These are phyloP conservation scores for Russula griseocarnosa DNA, from an alignment of 768 basidiomycete species.

Conservation along the genomic window DNA sequence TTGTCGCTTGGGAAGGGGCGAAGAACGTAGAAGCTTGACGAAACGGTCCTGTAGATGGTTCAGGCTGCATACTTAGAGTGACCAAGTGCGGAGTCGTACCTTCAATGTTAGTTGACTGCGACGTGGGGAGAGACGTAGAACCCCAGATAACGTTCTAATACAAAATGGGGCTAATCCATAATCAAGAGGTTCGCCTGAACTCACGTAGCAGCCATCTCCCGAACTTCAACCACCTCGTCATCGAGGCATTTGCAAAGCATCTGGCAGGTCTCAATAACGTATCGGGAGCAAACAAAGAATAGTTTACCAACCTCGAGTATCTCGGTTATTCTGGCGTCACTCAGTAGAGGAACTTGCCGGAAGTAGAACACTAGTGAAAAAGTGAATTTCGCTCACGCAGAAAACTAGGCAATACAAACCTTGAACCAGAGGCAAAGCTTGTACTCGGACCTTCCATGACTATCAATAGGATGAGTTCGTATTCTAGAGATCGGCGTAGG, in stretches of 20 bases:
- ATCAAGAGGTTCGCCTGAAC: constrained; percentile 30
- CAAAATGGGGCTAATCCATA: not conserved
- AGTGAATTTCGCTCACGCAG: not conserved
- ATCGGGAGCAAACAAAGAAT: not conserved
- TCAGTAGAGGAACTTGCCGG: constrained; percentile 79
- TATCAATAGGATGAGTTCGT: constrained; percentile 33
- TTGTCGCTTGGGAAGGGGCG: constrained; percentile 59
- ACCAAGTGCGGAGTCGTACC: constrained; percentile 38
- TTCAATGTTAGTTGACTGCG: constrained; percentile 72
- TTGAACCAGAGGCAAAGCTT: constrained; percentile 82
- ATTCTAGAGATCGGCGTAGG: constrained; percentile 2
- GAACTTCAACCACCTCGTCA: constrained; percentile 85
- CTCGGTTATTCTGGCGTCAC: constrained; percentile 67
- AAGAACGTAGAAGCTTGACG: constrained; percentile 64
- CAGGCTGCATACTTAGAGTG: constrained; percentile 33
- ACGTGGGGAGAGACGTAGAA: constrained; percentile 75
- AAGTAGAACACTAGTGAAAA: constrained; percentile 70
- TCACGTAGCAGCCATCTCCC: constrained; percentile 84
- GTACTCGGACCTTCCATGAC: constrained; percentile 87
- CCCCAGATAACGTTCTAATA: constrained; percentile 69
- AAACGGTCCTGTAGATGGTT: constrained; percentile 60
- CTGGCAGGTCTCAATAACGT: constrained; percentile 35
- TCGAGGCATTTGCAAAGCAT: constrained; percentile 77
- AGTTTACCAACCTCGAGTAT: constrained; percentile 63
- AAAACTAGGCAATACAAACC: constrained; percentile 38